Conservation (phyloP, 768 basidiomycete species). For the Trametes elegans region DNA sequence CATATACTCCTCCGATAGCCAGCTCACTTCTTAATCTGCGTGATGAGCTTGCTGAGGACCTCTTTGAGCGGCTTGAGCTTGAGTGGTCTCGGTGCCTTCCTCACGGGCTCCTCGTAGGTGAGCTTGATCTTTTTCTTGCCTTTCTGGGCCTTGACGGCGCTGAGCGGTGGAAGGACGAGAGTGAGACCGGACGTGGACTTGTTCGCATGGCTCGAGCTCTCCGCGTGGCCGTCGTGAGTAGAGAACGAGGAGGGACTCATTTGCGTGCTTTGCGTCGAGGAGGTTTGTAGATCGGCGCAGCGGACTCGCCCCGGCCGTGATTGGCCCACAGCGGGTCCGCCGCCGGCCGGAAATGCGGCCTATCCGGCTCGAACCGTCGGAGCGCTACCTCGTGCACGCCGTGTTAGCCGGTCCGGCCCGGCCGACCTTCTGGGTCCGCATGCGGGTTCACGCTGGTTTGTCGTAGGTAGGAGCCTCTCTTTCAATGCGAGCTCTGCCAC, state of each 20-base stretch:
- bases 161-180: conserved; percentile 67
- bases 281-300: conserved; percentile 17
- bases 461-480: too few species aligned
- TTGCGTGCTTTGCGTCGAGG: conserved; percentile 10
- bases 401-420: too few species aligned
- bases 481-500: too few species aligned
- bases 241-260: conserved; percentile 22
- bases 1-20: background rate
- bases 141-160: conserved; percentile 53
- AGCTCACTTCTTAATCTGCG: conserved; percentile 72
- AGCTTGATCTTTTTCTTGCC: conserved; percentile 35
- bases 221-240: conserved; percentile 31
- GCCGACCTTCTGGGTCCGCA: too few species aligned
- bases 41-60: conserved; percentile 63
- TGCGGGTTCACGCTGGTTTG: too few species aligned
- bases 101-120: conserved; percentile 28
- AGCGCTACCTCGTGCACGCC: too few species aligned
- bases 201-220: conserved; percentile 28
- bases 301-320: conserved; percentile 17
- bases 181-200: conserved; percentile 48
- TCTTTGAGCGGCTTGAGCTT: conserved; percentile 82
- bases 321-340: conserved; percentile 14
- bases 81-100: conserved; percentile 50
- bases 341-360: conserved; percentile 7
- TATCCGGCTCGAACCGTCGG: background rate